Conservation (phyloP, 2,329 filamentous ascomycete genomes). For the Fusarium praegraminearum region DNA sequence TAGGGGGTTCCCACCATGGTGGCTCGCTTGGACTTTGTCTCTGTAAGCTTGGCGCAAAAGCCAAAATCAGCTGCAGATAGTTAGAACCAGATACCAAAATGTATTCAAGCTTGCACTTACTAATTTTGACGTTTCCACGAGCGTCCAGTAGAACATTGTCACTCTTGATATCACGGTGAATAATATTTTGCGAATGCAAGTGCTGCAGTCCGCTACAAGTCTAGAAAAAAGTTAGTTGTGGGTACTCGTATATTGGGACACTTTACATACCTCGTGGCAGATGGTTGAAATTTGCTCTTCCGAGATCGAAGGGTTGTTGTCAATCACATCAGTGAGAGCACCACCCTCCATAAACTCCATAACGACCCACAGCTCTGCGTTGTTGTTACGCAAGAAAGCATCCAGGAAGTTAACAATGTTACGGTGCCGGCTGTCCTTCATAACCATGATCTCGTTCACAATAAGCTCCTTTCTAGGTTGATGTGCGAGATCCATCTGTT, state of each 20-base stretch:
- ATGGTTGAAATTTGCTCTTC: slow-evolving; percentile 99
- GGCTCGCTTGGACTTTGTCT: slow-evolving; percentile 95
- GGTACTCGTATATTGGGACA: slow-evolving; percentile 12
- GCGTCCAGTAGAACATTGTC: slow-evolving; percentile 97
- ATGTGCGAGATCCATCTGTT: slow-evolving; percentile 98
- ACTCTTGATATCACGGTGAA: slow-evolving; percentile 99
- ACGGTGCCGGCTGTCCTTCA: slow-evolving; percentile 98
- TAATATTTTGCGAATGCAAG: slow-evolving; percentile 95
- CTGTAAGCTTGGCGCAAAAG: slow-evolving; percentile 98
- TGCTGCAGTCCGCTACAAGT: slow-evolving; percentile 96
- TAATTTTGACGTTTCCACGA: slow-evolving; percentile 97
- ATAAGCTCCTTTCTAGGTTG: slow-evolving; percentile 98
- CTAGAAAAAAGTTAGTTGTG: slow-evolving; percentile 60
- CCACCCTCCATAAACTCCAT: slow-evolving; percentile 99
- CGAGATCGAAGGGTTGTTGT: slow-evolving; percentile 93
- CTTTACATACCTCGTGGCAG: slow-evolving; percentile 82
- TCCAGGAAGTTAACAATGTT: slow-evolving; percentile 99
- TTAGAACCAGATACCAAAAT: slow-evolving; percentile 26
- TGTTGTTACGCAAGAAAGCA: slow-evolving; percentile 94
- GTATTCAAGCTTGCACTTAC: slow-evolving; percentile 65
- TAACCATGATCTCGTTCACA: slow-evolving; percentile 99
- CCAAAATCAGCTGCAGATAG: slow-evolving; percentile 87
- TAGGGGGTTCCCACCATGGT: slow-evolving; percentile 99
- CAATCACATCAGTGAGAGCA: slow-evolving; percentile 96
- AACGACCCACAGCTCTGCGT: slow-evolving; percentile 97